Evolutionary conservation across 352 stramenopile genomes (phyloP), one percentile per base, ranked within the genome.

Genomic region (Lagenidium giganteum): DNA sequence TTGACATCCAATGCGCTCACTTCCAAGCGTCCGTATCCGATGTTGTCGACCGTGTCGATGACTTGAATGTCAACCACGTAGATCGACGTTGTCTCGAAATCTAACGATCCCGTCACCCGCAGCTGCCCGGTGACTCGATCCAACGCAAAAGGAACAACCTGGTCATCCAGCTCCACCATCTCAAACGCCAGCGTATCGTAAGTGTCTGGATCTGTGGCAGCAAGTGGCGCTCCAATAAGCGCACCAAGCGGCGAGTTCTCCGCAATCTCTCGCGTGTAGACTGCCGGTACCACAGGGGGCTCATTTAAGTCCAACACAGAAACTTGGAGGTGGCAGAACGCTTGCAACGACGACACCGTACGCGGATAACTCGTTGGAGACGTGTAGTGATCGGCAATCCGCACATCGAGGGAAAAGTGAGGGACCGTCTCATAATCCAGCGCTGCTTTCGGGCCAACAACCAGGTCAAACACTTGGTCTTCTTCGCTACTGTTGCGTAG

Each of bases 281-380:
- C 16, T 16, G 30, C 47, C 20, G 41, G 49, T n/a, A 75, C 58
- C 11, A 41, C 35, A 4, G 71, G 71, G 16, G 66, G 38, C 21
- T 84, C 71, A 21, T 84, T 82, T 11, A 80, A 48, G 40, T 81
- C 57, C 26, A 59, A 8, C 0, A 84, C 41, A 16, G 65, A 22
- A 20, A 84, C 49, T 13, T 34, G 61, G 3, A 76, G 24, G 11
- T 27, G 8, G 29, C 71, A 84, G 4, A 35, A 55, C 8, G 68
- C 65, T 12, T 54, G 57, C 8, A 84, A 27, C 25, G 68, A 80
- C 3, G 62, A 72, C 23, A 72, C 52, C 6, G 43, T 30, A n/a
- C 17, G 51, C 56, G 12, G 36, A 50, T 1, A 32, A 18, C 3
- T 42, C 33, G 22, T 59, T 39, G 1, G 1, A 4, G 1, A 21